Percentiles rank a stretch among this genome's conserved stretches.
phyloP scores from a whole-genome alignment of 2,329 filamentous ascomycete genomes.

The Ophiostoma sp. region DNA sequence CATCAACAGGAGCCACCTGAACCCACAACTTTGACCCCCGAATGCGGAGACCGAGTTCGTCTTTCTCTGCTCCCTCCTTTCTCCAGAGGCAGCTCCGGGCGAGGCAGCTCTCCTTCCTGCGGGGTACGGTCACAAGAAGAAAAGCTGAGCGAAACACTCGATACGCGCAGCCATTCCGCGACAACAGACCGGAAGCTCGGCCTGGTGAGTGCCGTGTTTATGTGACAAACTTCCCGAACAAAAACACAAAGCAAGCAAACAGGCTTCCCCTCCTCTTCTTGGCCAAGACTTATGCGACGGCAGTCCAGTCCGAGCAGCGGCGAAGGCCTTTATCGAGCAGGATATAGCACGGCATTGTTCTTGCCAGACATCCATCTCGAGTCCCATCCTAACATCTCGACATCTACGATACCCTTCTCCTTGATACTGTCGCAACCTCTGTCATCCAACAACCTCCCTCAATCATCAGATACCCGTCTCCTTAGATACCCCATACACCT shows the following conservation, averaged over 20 bases:
- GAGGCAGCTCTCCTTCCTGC: neutral
- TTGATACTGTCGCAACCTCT: neutral
- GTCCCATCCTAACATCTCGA: neutral
- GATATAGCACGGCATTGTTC: slow-evolving; percentile 5
- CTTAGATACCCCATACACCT: neutral
- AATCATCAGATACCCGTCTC: neutral
- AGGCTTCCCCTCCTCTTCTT: neutral
- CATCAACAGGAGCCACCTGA: neutral
- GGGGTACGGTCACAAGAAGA: neutral
- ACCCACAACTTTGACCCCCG: neutral
- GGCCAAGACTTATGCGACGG: neutral
- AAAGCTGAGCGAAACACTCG: neutral
- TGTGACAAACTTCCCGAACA: neutral
- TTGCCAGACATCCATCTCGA: neutral
- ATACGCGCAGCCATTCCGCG: neutral
- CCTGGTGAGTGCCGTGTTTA: neutral
- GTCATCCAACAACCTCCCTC: neutral
- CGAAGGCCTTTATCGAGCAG: neutral
- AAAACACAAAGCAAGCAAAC: neutral
- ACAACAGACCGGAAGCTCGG: neutral
- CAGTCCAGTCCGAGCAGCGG: slow-evolving; percentile 3
- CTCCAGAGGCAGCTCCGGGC: neutral
- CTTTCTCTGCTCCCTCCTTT: neutral
- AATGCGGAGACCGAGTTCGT: slow-evolving; percentile 4
- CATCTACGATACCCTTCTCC: neutral